Base-by-base conservation (phyloP, 2,329 filamentous ascomycete species). In the Neofusicoccum ribis region DNA sequence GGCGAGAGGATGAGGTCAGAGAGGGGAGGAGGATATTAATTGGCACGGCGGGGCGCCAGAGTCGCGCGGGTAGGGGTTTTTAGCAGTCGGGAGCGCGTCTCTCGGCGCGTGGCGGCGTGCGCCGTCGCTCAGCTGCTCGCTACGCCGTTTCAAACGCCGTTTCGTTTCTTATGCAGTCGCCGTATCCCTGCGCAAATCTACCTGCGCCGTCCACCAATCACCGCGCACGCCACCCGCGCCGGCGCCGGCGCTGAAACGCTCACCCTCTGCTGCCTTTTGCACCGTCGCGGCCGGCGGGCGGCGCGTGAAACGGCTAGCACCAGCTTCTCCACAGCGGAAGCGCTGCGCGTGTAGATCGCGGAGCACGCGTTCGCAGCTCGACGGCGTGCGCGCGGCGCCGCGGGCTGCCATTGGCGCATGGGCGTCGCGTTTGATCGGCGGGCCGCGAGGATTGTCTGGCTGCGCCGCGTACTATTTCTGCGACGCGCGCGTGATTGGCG, bases 101-200 rank as follows among this genome's bases (percentile, higher is more conserved):
- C 20, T n/a, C 11, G n/a, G 34, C 51, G 17, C 34, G 36, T 41
- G 54, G 37, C 14, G 54, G 17, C 17, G 1, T 31, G 27, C 27
- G 27, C 27, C 27, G 27, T 31, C 27, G 36, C 36, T 52, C 50
- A 52, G 52, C 54, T 46, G 56, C 56, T 60, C 56, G 56, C 56
- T 60, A 47, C 9, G n/a, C 27, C 43, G 56, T 60, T 60, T 60
- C 56, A 60, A 43, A 59, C 54, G 54, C 54, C 41, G 56, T 49
- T 60, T 60, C 56, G 56, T 60, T 60, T 60, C 56, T 44, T 17
- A 43, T 44, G 54, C 54, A 8, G 37, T 17, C 54, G 54, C 54
- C 23, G 27, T n/a, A 60, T 60, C 56, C 56, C 56, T 47, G 56
- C 27, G 56, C 41, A 60, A 60, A 47, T 60, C 56, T 47, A 43